Evolutionary conservation across 73 alveolate species (phyloP), one percentile per base, ranked within the genome.

Genomic region (Halteria grandinella): DNA sequence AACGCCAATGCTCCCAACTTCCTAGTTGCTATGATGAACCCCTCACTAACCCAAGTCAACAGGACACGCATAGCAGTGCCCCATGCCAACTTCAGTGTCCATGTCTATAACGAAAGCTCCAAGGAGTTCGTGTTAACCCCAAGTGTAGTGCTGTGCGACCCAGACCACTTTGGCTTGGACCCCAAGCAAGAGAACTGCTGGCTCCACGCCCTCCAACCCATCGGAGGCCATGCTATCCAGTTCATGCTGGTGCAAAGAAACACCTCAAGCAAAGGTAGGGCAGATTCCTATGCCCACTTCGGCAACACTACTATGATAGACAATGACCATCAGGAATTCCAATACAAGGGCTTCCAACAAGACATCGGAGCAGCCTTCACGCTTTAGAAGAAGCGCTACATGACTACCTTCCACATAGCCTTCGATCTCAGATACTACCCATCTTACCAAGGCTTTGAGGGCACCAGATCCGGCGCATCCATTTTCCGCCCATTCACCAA

Each of bases 31-130:
- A 58, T 59, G 7, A 33, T 10, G 57, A 70, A 70, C 59, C 83
- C 83, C 5, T 29, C 72, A 7, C 2, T 34, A 12, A 48, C 32
- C 15, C n/a, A 17, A 5, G 25, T 53, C 23, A 29, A 70, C 58
- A 48, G 34, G 45, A 23, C 83, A 1, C 8, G 7, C n/a, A 33
- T 70, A n/a, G 71, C 70, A 4, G 83, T 70, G 37, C 83, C 83
- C 2, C 72, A 70, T 49, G 83, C 72, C 36, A 7, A 48, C n/a
- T 32, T 17, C 44, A 24, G 39, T 25, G 81, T 48, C 33, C 11
- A 23, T 1, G 36, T 7, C 32, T 66, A 18, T 52, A 43, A 18
- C 12, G 69, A 27, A 3, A 12, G 52, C 24, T 39, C 57, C n/a
- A 12, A 62, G 24, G 23, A 36, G 14, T 62, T 32, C 24, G 60